Conservation (phyloP, 2,329 filamentous ascomycete species). For the Chlorencoelia australis region DNA sequence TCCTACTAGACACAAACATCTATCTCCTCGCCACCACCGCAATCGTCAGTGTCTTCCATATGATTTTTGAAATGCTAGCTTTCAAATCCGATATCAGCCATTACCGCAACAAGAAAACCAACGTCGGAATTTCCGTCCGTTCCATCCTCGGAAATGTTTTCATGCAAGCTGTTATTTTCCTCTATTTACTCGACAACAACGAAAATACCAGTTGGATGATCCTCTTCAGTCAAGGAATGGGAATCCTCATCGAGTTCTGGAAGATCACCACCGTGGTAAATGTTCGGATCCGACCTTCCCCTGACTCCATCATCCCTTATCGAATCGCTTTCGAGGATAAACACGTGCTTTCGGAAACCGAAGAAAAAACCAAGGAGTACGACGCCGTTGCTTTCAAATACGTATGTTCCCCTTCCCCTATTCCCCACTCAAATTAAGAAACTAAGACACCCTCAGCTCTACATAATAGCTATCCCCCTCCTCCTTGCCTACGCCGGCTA, state of each 20-base stretch:
- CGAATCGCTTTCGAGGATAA: constrained; percentile 87
- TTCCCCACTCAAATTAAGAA: too few species aligned
- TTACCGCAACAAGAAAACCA: constrained; percentile 99
- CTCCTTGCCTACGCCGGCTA: constrained; percentile 84
- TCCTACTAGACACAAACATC: constrained; percentile 87
- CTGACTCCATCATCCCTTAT: constrained; percentile 68
- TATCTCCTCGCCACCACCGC: constrained; percentile 80
- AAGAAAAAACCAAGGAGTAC: constrained; percentile 97
- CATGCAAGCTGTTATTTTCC: constrained; percentile 92
- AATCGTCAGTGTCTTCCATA: constrained; percentile 78
- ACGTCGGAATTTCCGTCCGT: constrained; percentile 89
- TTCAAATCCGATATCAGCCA: constrained; percentile 97
- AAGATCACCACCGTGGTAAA: constrained; percentile 95
- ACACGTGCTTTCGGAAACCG: constrained; percentile 87
- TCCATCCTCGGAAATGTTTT: constrained; percentile 96
- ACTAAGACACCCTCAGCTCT: too few species aligned
- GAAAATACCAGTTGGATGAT: constrained; percentile 99
- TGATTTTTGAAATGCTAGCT: constrained; percentile 89
- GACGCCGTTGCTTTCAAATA: constrained; percentile 97
- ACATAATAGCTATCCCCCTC: constrained; percentile 81
- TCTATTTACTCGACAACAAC: constrained; percentile 94
- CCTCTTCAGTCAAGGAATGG: constrained; percentile 66
- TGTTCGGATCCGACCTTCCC: constrained; percentile 63
- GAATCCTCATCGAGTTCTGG: constrained; percentile 69
- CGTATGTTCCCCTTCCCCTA: too few species aligned